These are phyloP conservation scores for Auriscalpium microsporum DNA, from an alignment of 768 basidiomycete species.

Conservation along the genomic window DNA sequence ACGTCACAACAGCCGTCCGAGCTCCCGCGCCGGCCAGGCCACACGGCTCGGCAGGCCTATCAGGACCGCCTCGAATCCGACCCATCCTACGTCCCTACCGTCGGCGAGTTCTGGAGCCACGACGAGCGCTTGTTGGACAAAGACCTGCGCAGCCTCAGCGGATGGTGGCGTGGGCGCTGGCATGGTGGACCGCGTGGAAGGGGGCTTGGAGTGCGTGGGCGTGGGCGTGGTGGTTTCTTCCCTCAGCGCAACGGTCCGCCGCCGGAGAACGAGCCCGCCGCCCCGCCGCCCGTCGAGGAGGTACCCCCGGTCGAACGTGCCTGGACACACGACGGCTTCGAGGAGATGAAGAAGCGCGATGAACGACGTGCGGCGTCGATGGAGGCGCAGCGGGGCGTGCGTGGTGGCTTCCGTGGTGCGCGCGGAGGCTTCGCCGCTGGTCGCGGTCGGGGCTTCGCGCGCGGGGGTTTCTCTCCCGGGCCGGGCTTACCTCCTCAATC, in stretches of 20 bases:
- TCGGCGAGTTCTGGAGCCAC: conserved; percentile 92
- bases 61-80: conserved; percentile 74
- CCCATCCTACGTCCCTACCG: conserved; percentile 83
- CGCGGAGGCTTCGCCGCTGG: conserved; percentile 33
- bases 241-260: conserved; percentile 10
- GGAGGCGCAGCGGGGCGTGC: conserved; percentile 34
- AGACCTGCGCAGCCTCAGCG: conserved; percentile 71
- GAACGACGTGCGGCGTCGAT: conserved; percentile 37
- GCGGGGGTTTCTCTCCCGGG: conserved; percentile 27
- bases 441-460: conserved; percentile 33
- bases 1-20: conserved; percentile 28
- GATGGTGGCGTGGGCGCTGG: conserved; percentile 83
- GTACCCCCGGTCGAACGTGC: conserved; percentile 55
- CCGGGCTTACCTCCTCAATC: conserved; percentile 11
- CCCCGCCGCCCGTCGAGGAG: conserved; percentile 18
- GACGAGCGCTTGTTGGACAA: conserved; percentile 86
- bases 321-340: conserved; percentile 85
- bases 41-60: conserved; percentile 77
- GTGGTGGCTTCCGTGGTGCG: conserved; percentile 37
- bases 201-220: conserved; percentile 44
- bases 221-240: conserved; percentile 45
- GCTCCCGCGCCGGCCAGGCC: conserved; percentile 35
- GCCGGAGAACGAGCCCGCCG: conserved; percentile 11
- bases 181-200: conserved; percentile 60
- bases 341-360: conserved; percentile 75